Evolutionary conservation across 2,329 filamentous ascomycete genomes (phyloP).

Genomic region (Ophiostoma sp.): DNA sequence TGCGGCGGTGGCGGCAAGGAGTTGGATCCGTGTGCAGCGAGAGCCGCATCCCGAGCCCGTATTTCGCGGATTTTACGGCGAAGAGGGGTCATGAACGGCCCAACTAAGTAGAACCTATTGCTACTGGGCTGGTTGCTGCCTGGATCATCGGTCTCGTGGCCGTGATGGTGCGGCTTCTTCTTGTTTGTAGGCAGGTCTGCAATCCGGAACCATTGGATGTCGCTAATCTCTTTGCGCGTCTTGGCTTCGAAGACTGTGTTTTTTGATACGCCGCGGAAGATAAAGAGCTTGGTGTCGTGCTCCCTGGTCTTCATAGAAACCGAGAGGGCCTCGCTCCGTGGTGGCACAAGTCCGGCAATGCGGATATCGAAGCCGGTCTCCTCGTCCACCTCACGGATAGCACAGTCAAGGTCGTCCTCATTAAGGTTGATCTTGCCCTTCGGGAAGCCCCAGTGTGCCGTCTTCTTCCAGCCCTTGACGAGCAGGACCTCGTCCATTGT

Average conservation of each 20-base stretch:
- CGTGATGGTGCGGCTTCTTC: conserved; percentile 54
- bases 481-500: conserved; percentile 91
- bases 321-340: conserved; percentile 54
- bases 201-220: conserved; percentile 90
- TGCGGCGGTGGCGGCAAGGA: conserved; percentile 30
- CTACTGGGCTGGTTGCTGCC: conserved; percentile 57
- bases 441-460: conserved; percentile 93
- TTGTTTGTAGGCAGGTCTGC: conserved; percentile 79
- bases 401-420: conserved; percentile 88
- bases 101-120: conserved; percentile 57
- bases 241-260: conserved; percentile 82
- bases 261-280: conserved; percentile 83
- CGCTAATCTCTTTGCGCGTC: conserved; percentile 95
- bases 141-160: conserved; percentile 53
- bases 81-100: conserved; percentile 77
- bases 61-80: conserved; percentile 71
- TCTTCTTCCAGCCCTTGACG: conserved; percentile 97
- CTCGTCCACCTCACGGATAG: conserved; percentile 89
- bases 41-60: background rate
- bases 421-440: conserved; percentile 98
- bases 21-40: background rate
- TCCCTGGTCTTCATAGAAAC: background rate
- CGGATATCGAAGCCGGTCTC: conserved; percentile 87
- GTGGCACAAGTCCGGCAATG: conserved; percentile 67
- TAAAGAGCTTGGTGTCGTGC: conserved; percentile 82